Conservation (phyloP, 2,329 filamentous ascomycete species). For the Moelleriella libera region DNA sequence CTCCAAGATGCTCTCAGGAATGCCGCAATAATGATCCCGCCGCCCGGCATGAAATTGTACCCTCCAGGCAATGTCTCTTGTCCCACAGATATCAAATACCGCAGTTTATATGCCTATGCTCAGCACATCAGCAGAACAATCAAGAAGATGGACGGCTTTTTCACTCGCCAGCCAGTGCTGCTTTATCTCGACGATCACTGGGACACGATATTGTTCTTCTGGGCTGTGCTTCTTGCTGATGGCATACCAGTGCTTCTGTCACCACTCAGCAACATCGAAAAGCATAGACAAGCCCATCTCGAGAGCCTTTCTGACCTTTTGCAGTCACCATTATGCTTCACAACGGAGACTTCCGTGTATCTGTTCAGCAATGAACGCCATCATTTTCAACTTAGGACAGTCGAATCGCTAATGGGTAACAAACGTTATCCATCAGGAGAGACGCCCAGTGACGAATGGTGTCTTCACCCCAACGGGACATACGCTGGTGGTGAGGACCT, state of each 20-base stretch:
- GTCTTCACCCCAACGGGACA: background rate
- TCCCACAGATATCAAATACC: background rate
- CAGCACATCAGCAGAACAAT: background rate
- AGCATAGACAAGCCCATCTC: background rate
- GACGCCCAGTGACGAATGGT: background rate
- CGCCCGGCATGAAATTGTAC: background rate
- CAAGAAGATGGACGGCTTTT: background rate
- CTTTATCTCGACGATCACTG: slow-evolving; percentile 2
- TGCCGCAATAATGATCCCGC: background rate
- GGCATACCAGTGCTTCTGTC: slow-evolving; percentile 1
- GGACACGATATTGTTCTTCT: slow-evolving; percentile 3
- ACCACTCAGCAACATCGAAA: background rate
- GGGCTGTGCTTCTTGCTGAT: slow-evolving; percentile 1
- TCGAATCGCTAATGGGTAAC: background rate
- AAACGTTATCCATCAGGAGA: background rate
- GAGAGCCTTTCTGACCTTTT: background rate
- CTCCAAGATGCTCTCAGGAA: background rate
- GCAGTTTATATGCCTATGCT: background rate
- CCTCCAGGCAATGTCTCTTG: background rate
- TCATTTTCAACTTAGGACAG: background rate
- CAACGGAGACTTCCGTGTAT: background rate
- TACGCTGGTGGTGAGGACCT: slow-evolving; percentile 4
- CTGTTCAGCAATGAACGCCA: background rate
- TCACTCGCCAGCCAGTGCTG: background rate
- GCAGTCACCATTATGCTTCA: slow-evolving; percentile 3